phyloP scores from a whole-genome alignment of 352 stramenopile genomes.

The Pythium chondricola region DNA sequence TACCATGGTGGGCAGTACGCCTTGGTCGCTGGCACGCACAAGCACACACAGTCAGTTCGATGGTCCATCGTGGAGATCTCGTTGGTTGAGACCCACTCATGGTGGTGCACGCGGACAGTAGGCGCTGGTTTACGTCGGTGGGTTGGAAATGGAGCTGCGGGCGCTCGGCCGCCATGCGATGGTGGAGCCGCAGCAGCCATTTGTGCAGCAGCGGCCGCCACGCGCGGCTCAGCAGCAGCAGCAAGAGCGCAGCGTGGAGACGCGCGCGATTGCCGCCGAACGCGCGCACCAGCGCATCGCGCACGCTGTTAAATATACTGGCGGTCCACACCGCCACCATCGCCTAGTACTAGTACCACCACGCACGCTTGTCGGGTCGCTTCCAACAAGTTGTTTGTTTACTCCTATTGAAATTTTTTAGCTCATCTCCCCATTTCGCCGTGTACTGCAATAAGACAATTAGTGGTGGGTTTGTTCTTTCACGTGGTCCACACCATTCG shows the following conservation, averaged over 20 bases:
- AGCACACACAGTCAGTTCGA: not conserved
- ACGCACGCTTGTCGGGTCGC: no score
- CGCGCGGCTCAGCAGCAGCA: slow-evolving; percentile 2
- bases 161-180: slow-evolving; percentile 31
- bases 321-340: not conserved
- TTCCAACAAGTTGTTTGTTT: no score
- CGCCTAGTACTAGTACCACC: no score
- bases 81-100: slow-evolving; percentile 28
- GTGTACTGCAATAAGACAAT: no score
- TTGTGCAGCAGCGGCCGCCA: slow-evolving; percentile 11
- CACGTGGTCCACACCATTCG: not conserved
- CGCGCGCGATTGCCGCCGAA: slow-evolving; percentile 1
- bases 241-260: slow-evolving; percentile 3
- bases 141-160: slow-evolving; percentile 33
- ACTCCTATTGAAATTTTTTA: no score
- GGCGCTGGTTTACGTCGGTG: slow-evolving; percentile 26
- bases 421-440: no score
- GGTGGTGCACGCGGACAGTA: slow-evolving; percentile 31
- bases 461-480: no score
- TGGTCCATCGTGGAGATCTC: not conserved
- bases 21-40: not conserved
- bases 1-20: slow-evolving; percentile 61
- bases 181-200: slow-evolving; percentile 23
- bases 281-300: not conserved
- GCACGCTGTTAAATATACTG: no score